Percentiles rank a stretch among this genome's conserved stretches.
Evolutionary conservation across 305 asterid species (phyloP).

Genomic region (Solanum hybrid): DNA sequence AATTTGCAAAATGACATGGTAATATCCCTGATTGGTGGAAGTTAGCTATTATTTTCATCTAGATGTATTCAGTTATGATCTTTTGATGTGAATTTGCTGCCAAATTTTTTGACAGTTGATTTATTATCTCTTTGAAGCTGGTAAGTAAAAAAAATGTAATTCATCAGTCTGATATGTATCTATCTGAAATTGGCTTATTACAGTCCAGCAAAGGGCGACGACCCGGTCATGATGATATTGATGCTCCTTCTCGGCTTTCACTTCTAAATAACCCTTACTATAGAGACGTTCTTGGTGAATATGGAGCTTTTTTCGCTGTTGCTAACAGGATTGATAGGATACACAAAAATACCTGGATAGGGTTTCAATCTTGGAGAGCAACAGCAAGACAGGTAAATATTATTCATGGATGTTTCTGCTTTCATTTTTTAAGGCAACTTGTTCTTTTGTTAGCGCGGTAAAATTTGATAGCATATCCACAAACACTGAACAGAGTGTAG

Average conservation of each 20-base stretch:
- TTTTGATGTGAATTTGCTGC: not conserved
- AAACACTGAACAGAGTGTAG: not conserved
- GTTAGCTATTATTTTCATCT: not conserved
- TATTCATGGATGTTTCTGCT: not conserved
- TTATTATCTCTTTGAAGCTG: not conserved
- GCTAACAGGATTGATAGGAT: conserved; percentile 84
- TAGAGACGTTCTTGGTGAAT: conserved; percentile 73
- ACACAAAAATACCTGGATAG: conserved; percentile 97
- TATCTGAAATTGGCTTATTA: conserved; percentile 19
- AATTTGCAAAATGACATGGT: not conserved
- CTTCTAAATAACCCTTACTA: conserved; percentile 58
- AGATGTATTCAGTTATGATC: not conserved
- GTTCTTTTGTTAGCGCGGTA: not conserved
- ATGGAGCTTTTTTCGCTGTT: conserved; percentile 86
- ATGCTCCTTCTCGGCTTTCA: conserved; percentile 85
- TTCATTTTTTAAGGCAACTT: not conserved
- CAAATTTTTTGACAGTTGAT: not conserved
- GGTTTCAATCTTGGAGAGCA: conserved; percentile 95
- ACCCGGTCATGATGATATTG: conserved; percentile 80
- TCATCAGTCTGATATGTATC: conserved; percentile 14
- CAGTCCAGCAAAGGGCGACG: conserved; percentile 81
- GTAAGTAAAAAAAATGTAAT: not conserved
- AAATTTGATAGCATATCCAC: not conserved
- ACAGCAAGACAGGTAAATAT: conserved; percentile 70
- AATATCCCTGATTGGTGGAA: not conserved